A percentile compares a stretch with the other conserved stretches of the same genome.
These are phyloP conservation scores for Ensete glaucum DNA, from an alignment of 176 grass and related monocot genomes.

Conservation along the genomic window DNA sequence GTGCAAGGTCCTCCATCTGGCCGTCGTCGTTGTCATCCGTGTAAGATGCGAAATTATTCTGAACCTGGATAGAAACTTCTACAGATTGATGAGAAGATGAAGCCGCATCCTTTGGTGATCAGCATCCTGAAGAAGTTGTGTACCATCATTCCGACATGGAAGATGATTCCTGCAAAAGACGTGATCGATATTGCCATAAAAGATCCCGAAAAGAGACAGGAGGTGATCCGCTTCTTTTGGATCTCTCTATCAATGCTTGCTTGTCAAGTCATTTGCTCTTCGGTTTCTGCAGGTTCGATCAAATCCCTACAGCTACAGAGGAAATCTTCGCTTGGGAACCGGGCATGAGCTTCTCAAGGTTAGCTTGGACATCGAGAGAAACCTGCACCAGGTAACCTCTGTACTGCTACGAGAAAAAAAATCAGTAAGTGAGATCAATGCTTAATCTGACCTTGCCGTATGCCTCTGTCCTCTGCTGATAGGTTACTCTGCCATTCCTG, in stretches of 20 bases:
- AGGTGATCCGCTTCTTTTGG: slow-evolving; percentile 21
- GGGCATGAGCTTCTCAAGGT: slow-evolving; percentile 42
- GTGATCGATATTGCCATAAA: slow-evolving; percentile 52
- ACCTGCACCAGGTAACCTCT: slow-evolving; percentile 21
- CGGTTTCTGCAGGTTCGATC: slow-evolving; percentile 29
- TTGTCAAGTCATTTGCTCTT: neutral
- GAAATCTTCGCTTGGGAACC: slow-evolving; percentile 50
- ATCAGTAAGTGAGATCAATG: no score
- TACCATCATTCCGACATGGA: slow-evolving; percentile 48
- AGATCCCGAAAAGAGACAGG: slow-evolving; percentile 38
- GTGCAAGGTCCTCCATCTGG: no score
- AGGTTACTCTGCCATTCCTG: slow-evolving; percentile 67
- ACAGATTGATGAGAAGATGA: slow-evolving; percentile 66
- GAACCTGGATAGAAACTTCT: neutral
- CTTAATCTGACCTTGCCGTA: no score
- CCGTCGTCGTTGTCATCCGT: no score
- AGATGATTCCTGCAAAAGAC: slow-evolving; percentile 41
- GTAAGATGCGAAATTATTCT: no score
- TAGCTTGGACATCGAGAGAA: slow-evolving; percentile 53
- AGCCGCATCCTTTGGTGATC: slow-evolving; percentile 44
- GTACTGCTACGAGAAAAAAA: no score
- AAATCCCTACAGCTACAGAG: slow-evolving; percentile 52
- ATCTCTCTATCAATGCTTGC: neutral
- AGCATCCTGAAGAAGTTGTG: slow-evolving; percentile 35
- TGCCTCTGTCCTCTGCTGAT: no score